These are phyloP conservation scores for Chrysoporthe austroafricana DNA, from an alignment of 2,329 filamentous ascomycete species.

Conservation along the genomic window DNA sequence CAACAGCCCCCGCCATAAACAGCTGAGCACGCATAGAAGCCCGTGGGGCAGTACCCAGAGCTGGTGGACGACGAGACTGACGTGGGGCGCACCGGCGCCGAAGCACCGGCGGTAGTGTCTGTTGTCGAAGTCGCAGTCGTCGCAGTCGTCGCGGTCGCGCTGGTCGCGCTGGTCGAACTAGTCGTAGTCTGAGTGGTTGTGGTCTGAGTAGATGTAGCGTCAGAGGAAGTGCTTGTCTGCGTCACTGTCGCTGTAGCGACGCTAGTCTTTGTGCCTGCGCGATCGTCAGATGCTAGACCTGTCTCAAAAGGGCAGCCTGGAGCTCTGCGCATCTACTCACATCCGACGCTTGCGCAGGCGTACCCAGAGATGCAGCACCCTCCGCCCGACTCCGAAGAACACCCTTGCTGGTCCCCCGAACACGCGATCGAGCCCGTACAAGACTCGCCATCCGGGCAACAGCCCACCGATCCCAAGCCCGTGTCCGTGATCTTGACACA, in stretches of 20 bases:
- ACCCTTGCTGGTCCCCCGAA: constrained; percentile 68
- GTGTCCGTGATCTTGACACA: constrained; percentile 69
- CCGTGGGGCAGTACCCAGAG: constrained; percentile 71
- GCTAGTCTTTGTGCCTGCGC: constrained; percentile 41
- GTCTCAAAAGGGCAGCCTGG: background rate
- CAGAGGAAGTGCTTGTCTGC: constrained; percentile 36
- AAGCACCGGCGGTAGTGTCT: constrained; percentile 41
- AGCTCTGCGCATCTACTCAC: constrained; percentile 49
- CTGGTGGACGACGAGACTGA: constrained; percentile 43
- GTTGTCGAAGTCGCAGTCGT: constrained; percentile 38
- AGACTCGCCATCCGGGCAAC: constrained; percentile 67
- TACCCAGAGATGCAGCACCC: constrained; percentile 78
- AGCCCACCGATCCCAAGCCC: constrained; percentile 70
- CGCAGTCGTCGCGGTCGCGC: constrained; percentile 20
- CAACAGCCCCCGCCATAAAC: constrained; percentile 85
- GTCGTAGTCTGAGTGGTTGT: constrained; percentile 45
- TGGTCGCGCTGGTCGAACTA: constrained; percentile 33
- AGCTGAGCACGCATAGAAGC: constrained; percentile 89
- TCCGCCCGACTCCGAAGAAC: constrained; percentile 66
- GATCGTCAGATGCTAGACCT: constrained; percentile 7
- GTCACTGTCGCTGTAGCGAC: constrained; percentile 31
- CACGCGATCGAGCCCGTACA: constrained; percentile 66
- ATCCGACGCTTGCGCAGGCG: constrained; percentile 70
- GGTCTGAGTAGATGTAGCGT: constrained; percentile 39
- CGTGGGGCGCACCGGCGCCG: constrained; percentile 53